A percentile compares a stretch with the other conserved stretches of the same genome.
Evolutionary conservation across 2,329 filamentous ascomycete genomes (phyloP).

Genomic region (Diaporthe amygdali): DNA sequence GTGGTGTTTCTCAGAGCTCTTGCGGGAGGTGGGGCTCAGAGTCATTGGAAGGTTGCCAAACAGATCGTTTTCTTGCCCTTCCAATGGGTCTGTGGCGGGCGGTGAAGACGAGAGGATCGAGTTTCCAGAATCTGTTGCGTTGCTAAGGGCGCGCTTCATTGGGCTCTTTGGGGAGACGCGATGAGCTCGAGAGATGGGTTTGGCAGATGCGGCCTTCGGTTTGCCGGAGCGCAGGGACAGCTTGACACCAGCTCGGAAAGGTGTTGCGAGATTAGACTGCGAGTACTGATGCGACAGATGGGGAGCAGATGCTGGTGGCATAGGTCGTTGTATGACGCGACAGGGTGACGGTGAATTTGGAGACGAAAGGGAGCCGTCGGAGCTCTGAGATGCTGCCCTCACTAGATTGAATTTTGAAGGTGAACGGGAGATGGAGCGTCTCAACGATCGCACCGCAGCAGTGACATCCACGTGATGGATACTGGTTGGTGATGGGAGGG

Average conservation of each 20-base stretch:
- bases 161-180: slow-evolving; percentile 83
- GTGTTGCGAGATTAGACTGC: slow-evolving; percentile 63
- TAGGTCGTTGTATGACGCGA: slow-evolving; percentile 41
- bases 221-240: slow-evolving; percentile 69
- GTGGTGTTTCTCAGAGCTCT: slow-evolving; percentile 50
- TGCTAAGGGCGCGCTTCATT: slow-evolving; percentile 75
- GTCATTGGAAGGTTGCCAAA: slow-evolving; percentile 35
- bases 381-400: slow-evolving; percentile 52
- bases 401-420: slow-evolving; percentile 83
- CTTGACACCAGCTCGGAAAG: slow-evolving; percentile 70
- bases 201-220: slow-evolving; percentile 59
- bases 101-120: slow-evolving; percentile 57
- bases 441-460: slow-evolving; percentile 79
- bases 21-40: slow-evolving; percentile 48
- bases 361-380: slow-evolving; percentile 57
- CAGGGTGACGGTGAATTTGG: slow-evolving; percentile 62
- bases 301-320: slow-evolving; percentile 44
- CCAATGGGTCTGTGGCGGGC: slow-evolving; percentile 43
- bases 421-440: slow-evolving; percentile 90
- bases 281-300: slow-evolving; percentile 36
- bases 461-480: slow-evolving; percentile 79
- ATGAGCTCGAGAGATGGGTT: slow-evolving; percentile 60
- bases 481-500: slow-evolving; percentile 85
- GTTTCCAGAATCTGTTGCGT: slow-evolving; percentile 75
- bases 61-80: slow-evolving; percentile 49